These are phyloP conservation scores for Candida sakaeoensis DNA, from an alignment of 805 yeast genomes.

Conservation along the genomic window DNA sequence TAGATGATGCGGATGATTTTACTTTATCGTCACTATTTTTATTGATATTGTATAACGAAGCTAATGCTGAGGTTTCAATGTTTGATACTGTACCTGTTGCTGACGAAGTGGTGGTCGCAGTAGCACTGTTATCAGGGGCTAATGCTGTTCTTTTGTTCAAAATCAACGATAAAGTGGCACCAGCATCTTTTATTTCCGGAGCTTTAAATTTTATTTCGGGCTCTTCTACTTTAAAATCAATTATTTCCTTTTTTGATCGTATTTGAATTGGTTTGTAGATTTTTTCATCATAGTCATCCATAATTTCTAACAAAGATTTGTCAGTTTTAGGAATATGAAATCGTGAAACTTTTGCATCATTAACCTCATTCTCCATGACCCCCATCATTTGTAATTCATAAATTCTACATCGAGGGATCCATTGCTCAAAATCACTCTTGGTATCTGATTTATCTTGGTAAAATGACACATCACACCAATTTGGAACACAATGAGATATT, in stretches of 20 bases:
- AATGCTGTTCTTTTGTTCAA: conserved; percentile 16
- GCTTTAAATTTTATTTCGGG: conserved; percentile 2
- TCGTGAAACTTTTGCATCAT: conserved; percentile 62
- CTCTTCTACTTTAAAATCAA: neutral
- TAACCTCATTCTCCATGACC: conserved; percentile 84
- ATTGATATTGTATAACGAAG: conserved; percentile 35
- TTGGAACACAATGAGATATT: conserved; percentile 77
- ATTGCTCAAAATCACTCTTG: conserved; percentile 38
- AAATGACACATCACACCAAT: conserved; percentile 92
- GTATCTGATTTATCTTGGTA: conserved; percentile 59
- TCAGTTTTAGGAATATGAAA: conserved; percentile 35
- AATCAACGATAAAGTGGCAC: conserved; percentile 26
- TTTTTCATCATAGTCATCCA: conserved; percentile 63
- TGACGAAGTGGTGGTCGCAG: conserved; percentile 30
- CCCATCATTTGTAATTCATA: conserved; percentile 99
- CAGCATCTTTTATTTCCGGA: conserved; percentile 14
- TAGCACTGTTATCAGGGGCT: conserved; percentile 15
- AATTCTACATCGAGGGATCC: conserved; percentile 94
- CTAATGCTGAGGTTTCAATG: conserved; percentile 32
- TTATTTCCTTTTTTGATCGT: neutral
- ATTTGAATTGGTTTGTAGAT: conserved; percentile 39
- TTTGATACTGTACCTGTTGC: conserved; percentile 37
- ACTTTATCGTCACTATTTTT: conserved; percentile 20
- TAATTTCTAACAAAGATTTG: conserved; percentile 50
- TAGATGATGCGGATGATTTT: neutral